A percentile compares a stretch with the other conserved stretches of the same genome.
phyloP scores from a whole-genome alignment of 768 basidiomycete species.

The Tulasnella sp. region DNA sequence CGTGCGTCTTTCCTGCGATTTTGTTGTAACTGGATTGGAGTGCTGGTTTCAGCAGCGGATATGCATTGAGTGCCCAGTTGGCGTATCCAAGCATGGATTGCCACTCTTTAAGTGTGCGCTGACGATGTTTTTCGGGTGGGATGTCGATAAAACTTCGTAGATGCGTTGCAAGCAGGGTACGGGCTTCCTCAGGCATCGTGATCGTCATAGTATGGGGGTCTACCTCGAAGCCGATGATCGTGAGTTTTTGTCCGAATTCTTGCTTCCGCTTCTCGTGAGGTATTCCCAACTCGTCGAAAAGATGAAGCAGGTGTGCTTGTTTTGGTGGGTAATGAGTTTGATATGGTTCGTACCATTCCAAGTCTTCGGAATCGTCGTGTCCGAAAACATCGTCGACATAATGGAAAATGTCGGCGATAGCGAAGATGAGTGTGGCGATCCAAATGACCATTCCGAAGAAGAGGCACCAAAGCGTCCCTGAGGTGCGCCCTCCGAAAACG shows the following conservation, averaged over 20 bases:
- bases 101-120: constrained; percentile 30
- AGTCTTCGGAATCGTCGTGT: constrained; percentile 30
- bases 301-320: constrained; percentile 38
- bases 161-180: constrained; percentile 26
- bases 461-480: constrained; percentile 34
- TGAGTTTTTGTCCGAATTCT: constrained; percentile 35
- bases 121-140: constrained; percentile 22
- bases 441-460: constrained; percentile 39
- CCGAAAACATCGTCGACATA: constrained; percentile 41
- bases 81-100: constrained; percentile 39
- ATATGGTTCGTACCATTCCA: constrained; percentile 38
- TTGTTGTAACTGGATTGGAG: constrained; percentile 40
- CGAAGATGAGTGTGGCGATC: constrained; percentile 36
- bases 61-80: constrained; percentile 45
- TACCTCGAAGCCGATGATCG: constrained; percentile 42
- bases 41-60: constrained; percentile 38
- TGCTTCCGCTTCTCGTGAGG: constrained; percentile 44
- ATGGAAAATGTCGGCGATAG: constrained; percentile 31
- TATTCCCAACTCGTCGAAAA: constrained; percentile 43
- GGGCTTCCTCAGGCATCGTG: constrained; percentile 31
- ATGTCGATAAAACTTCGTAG: constrained; percentile 27
- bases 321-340: constrained; percentile 32
- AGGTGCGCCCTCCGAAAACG: constrained; percentile 37
- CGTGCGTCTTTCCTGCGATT: constrained; percentile 34
- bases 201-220: constrained; percentile 38